phyloP scores from a whole-genome alignment of 257 asterid genomes.

The Scutellaria baicalensis region DNA sequence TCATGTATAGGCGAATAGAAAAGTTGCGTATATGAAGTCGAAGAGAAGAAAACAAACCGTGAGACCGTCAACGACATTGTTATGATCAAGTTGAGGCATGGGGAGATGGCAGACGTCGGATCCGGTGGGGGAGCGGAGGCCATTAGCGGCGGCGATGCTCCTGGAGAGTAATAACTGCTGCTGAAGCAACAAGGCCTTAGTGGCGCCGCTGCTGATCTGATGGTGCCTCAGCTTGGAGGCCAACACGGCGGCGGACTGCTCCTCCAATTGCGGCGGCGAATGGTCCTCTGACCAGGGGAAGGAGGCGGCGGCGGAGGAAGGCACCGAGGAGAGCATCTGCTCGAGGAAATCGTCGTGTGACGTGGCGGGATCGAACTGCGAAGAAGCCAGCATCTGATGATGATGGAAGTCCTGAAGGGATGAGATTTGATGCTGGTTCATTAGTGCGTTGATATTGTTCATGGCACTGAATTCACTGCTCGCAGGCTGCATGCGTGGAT shows the following conservation, averaged over 20 bases:
- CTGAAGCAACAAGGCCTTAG: constrained; percentile 65
- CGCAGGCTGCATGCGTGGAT: constrained; percentile 25
- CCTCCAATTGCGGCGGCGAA: constrained; percentile 32
- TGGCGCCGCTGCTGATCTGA: constrained; percentile 55
- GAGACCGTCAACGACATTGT: constrained; percentile 36
- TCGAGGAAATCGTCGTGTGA: constrained; percentile 72
- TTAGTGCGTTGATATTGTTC: constrained; percentile 39
- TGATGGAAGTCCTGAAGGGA: constrained; percentile 45
- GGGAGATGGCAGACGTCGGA: constrained; percentile 29
- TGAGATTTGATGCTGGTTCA: constrained; percentile 46
- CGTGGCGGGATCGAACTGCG: constrained; percentile 51
- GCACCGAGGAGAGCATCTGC: constrained; percentile 67
- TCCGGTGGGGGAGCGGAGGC: constrained; percentile 39
- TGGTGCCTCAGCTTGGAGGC: constrained; percentile 63
- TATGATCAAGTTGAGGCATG: constrained; percentile 43
- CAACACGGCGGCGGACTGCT: constrained; percentile 34
- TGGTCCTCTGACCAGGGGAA: constrained; percentile 34
- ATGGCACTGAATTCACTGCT: constrained; percentile 44
- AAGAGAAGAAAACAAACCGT: constrained; percentile 28
- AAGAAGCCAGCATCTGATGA: constrained; percentile 19
- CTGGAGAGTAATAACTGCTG: constrained; percentile 61
- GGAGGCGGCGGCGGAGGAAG: constrained; percentile 34
- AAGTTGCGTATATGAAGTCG: neutral
- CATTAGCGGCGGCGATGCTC: constrained; percentile 31
- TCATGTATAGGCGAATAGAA: neutral